Conservation (phyloP, 2,329 filamentous ascomycete species). For the Cladosporium oxysporum region DNA sequence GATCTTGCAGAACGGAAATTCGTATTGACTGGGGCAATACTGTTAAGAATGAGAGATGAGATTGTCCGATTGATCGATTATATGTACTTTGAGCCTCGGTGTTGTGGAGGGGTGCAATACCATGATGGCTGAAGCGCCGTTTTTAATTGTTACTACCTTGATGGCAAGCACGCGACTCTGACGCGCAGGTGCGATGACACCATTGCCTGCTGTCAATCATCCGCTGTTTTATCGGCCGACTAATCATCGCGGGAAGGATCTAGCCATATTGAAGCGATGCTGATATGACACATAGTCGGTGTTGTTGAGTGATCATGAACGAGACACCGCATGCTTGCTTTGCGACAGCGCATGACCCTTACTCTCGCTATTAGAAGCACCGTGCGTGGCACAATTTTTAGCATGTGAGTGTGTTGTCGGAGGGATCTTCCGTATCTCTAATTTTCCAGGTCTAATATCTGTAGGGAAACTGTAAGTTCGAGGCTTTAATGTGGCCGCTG, state of each 20-base stretch:
- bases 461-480: too few relatives aligned
- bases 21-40: not conserved
- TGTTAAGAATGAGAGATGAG: not conserved
- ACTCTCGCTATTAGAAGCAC: not conserved
- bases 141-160: slow-evolving; percentile 4
- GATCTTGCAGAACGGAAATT: not conserved
- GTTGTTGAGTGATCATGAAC: not conserved
- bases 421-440: not conserved
- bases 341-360: not conserved
- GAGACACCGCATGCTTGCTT: not conserved
- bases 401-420: not conserved
- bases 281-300: not conserved
- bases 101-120: slow-evolving; percentile 14
- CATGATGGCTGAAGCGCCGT: slow-evolving; percentile 12
- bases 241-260: not conserved
- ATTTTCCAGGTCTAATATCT: not conserved
- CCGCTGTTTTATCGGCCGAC: not conserved
- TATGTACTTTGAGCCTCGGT: slow-evolving; percentile 12
- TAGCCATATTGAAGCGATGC: not conserved
- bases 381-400: not conserved
- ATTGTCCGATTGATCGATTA: slow-evolving; percentile 4
- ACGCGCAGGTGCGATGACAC: slow-evolving; percentile 3
- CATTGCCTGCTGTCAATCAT: not conserved
- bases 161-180: slow-evolving; percentile 18
- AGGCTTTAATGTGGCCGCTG: too few relatives aligned